Evolutionary conservation across 1,284 basidiomycete species (phyloP), one percentile per base, ranked within the genome.

Genomic region (Trichosporon inkin): DNA sequence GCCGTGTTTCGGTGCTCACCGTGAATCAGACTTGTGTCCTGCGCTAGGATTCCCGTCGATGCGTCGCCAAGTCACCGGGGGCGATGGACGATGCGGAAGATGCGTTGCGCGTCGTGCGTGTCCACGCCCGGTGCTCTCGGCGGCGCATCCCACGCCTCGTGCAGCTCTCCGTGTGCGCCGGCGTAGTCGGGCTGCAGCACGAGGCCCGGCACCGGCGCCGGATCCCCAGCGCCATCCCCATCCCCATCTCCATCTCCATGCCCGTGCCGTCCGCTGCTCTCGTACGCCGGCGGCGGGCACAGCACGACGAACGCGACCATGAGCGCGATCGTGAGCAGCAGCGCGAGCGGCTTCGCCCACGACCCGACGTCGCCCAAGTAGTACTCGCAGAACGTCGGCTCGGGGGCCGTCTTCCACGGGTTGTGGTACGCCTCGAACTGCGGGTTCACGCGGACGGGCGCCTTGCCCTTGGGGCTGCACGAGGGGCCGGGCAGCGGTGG

Each of bases 361-460:
- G 6, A 16, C 11, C 17, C 44, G 4, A 16, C 24, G 24, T 24
- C 24, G 14, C 38, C 16, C 14, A 49, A 28, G 16, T 14, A 24
- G 22, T 16, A 28, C 14, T 13, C 10, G 22, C 22, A 28, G 24
- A 28, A 49, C 14, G 20, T 22, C 13, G 44, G 22, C 10, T 49
- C 44, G 16, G 41, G 24, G 14, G 24, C 44, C 1, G 44, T 17
- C 13, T 24, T 22, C 22, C 22, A 49, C 24, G 44, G 44, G 16
- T 49, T 49, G 44, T 49, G 44, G 44, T 49, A 49, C 44, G 44
- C 44, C 6, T 49, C 44, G 24, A 49, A 49, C 16, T 49, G 44
- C 14, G 44, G 44, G 10, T 49, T 49, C 13, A 22, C 14, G 22
- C 44, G 44, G 7, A 49, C 16, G 16, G 44, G 44, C 14, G 17